Evolutionary conservation across 169 alveolate genomes (phyloP).

Genomic region (Theileria sp.): DNA sequence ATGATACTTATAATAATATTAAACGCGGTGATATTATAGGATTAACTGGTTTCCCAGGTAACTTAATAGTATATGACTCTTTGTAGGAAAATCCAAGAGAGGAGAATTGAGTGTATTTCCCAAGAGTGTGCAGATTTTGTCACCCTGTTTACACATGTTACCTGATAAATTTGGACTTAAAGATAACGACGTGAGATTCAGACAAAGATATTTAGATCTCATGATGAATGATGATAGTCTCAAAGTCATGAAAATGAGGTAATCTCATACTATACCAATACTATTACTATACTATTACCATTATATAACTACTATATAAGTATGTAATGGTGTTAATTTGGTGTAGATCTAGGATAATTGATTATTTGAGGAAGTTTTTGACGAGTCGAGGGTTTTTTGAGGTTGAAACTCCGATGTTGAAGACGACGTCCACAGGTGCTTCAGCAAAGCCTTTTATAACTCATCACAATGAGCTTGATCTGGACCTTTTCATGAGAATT

Average conservation of each 20-base stretch:
- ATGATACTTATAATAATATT: conserved; percentile 65
- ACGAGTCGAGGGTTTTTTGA: conserved; percentile 89
- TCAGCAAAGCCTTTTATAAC: conserved; percentile 91
- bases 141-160: conserved; percentile 97
- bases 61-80: not conserved
- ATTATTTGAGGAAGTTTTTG: conserved; percentile 83
- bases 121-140: conserved; percentile 80
- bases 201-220: conserved; percentile 97
- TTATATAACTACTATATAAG: too few species aligned
- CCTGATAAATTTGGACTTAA: conserved; percentile 94
- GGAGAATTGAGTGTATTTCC: conserved; percentile 97
- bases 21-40: conserved; percentile 79
- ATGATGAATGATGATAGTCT: conserved; percentile 89
- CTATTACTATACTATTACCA: not conserved
- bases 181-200: conserved; percentile 91
- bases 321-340: not conserved
- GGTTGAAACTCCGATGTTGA: conserved; percentile 93
- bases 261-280: not conserved
- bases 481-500: conserved; percentile 88
- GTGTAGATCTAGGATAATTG: conserved; percentile 78
- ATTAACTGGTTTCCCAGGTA: conserved; percentile 81
- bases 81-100: conserved; percentile 83
- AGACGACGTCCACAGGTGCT: conserved; percentile 91
- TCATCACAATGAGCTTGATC: conserved; percentile 86
- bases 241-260: conserved; percentile 85